These are phyloP conservation scores for Populus deltoides DNA, from an alignment of 345 rosid genomes.

Conservation along the genomic window DNA sequence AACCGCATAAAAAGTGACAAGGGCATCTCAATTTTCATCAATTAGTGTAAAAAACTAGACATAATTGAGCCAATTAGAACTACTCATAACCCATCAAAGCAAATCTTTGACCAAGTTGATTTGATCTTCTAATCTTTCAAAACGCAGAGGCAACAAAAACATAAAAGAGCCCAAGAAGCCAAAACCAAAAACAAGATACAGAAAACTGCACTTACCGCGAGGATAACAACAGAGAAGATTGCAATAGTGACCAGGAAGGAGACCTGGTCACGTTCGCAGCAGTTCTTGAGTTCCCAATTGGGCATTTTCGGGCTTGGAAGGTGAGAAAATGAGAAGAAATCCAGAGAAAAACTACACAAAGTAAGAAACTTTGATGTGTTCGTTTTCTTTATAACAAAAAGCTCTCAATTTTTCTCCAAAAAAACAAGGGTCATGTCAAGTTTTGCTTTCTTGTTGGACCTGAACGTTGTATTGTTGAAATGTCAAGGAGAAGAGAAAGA, in stretches of 20 bases:
- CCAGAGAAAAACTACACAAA: neutral
- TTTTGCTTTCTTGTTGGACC: too few relatives aligned
- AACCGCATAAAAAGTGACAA: too few relatives aligned
- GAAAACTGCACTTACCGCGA: slow-evolving; percentile 48
- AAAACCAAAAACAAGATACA: neutral
- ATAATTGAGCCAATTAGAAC: neutral
- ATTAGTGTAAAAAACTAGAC: too few relatives aligned
- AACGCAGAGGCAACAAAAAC: neutral
- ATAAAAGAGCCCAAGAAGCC: neutral
- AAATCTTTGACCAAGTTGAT: neutral
- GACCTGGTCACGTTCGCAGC: slow-evolving; percentile 74
- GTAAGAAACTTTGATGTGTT: neutral
- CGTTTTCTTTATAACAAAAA: too few relatives aligned
- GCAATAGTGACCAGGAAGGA: slow-evolving; percentile 60
- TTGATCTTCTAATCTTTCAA: neutral
- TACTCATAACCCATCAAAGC: neutral
- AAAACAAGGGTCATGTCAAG: too few relatives aligned
- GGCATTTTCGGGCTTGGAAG: slow-evolving; percentile 26
- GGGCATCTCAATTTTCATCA: too few relatives aligned
- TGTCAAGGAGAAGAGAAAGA: neutral
- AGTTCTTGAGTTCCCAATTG: slow-evolving; percentile 81
- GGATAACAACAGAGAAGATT: slow-evolving; percentile 80
- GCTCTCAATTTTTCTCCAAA: too few relatives aligned
- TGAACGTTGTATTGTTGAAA: neutral
- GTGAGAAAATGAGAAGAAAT: neutral